Base-by-base conservation (phyloP, 2,329 filamentous ascomycete species). In the Nothophaeocryptopus gaeumannii region DNA sequence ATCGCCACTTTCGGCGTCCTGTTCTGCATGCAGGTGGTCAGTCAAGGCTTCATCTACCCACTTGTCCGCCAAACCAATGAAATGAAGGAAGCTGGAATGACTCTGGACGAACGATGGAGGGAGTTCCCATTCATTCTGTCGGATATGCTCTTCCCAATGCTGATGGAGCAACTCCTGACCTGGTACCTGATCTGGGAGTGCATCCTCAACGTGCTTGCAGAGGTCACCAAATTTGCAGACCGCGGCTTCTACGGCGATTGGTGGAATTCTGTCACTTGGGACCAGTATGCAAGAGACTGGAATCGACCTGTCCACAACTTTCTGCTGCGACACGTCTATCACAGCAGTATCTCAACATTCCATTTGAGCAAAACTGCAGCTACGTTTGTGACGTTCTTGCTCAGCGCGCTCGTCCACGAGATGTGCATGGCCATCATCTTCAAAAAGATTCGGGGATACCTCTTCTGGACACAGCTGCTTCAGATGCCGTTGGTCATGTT, bases 111-210 rank as follows among this genome's bases (percentile, higher is more conserved):
- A 53, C 78, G 87, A 39, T 80, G 88, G 62, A 72, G 70, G 50
- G 79, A 83, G 50, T 89, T 90, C 51, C 87, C 88, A 0, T 88
- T 84, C 79, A 79, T 91, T 47, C 70, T 89, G n/a, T 79, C 77
- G 51, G 86, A 91, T 60, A 76, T 92, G 53, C 76, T 89, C 8
- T 89, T 91, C 54, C 88, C 87, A 0, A 84, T 92, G 54, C 81
- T 91, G 70, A 82, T 89, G 70, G 86, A 91, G 65, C 89, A 89
- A 54, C 70, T 91, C 45, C 77, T 89, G 50, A 78, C 82, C 0
- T 92, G 87, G 84, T 91, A 90, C 66, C 78, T 92, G 26, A 90
- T 91, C 57, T 92, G 88, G 88, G 75, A 78, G 58, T 77, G 74
- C 54, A 65, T 75, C 20, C 72, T 90, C 53, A 91, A 91, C 66